Base-by-base conservation (phyloP, 306 rosid species). In the Gillenia trifoliata region DNA sequence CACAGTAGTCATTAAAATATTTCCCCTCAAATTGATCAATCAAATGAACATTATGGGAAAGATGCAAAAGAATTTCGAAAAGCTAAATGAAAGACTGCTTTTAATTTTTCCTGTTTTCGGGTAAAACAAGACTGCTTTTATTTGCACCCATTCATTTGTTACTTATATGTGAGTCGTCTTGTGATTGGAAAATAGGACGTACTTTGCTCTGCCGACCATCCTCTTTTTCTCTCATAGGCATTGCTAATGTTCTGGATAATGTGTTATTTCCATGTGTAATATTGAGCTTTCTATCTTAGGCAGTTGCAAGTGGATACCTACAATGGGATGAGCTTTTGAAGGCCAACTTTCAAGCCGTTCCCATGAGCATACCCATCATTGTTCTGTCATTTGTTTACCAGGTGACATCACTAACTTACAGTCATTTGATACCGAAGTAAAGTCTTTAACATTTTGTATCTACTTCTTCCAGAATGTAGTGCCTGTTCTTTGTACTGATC, bases 301-400 rank as follows among this genome's bases (percentile, higher is more conserved):
- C 91, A 64, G 91, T 89, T 75, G 91, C 93, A 45, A 88, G 91
- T 84, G 97, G 93, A 77, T 86, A 83, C 68, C 78, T 92, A 19
- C 97, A 89, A 13, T 83, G 81, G 86, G 90, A 84, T 80, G 89
- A 87, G 70, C 97, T 92, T 77, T 72, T 92, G 54, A 85, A 88
- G 81, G 89, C 93, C 66, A 88, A 92, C 83, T 92, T 92, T 75
- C 77, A 88, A 83, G 97, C 97, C 2, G 90, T 71, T 83, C 97
- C 97, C 33, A 88, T 77, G 93, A 92, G 93, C 78, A 89, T 89
- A 75, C 97, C 97, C 11, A 92, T 92, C 73, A 86, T 92, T 66
- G 84, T 86, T 34, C 93, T 92, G 66, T 92, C 96, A 59, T 89
- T 92, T 86, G 97, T 89, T 77, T 92, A 92, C 83, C 97, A 92